These are phyloP conservation scores for Diplosphaera chodatii DNA, from an alignment of 139 green algal species.

Conservation along the genomic window DNA sequence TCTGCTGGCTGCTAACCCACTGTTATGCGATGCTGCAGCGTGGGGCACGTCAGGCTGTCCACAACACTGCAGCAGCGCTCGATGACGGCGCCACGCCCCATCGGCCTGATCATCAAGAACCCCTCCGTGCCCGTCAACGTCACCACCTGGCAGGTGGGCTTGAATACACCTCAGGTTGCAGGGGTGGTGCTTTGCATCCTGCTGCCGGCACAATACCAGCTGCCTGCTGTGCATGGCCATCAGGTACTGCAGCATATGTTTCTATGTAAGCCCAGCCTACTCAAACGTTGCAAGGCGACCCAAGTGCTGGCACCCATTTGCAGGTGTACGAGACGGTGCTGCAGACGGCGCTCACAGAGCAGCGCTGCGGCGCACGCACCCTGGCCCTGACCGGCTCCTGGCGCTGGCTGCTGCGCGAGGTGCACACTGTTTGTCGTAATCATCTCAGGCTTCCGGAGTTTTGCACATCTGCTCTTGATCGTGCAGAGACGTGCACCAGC, in stretches of 20 bases:
- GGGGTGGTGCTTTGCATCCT: too few species aligned
- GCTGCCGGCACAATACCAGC: too few species aligned
- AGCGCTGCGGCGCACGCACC: constrained; percentile 23
- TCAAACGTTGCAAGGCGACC: too few species aligned
- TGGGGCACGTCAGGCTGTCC: not conserved
- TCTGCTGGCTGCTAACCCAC: too few species aligned
- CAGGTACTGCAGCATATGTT: too few species aligned
- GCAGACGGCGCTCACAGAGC: constrained; percentile 25
- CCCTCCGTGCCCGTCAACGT: not conserved
- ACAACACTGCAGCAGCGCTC: not conserved
- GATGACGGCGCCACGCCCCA: too few species aligned
- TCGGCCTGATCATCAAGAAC: not conserved
- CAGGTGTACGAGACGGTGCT: constrained; percentile 52
- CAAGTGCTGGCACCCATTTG: not conserved
- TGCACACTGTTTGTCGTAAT: not conserved
- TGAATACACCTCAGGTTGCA: too few species aligned
- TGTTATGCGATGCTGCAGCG: not conserved
- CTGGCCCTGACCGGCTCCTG: constrained; percentile 32
- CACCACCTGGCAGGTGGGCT: constrained; percentile 5
- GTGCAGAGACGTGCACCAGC: too few species aligned
- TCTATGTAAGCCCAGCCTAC: too few species aligned
- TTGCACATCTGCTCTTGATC: too few species aligned
- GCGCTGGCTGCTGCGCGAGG: constrained; percentile 42
- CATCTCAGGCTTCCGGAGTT: too few species aligned
- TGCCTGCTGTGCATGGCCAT: too few species aligned